A percentile compares a stretch with the other conserved stretches of the same genome.
phyloP scores from a whole-genome alignment of 768 basidiomycete species.

The Mycena rosella region DNA sequence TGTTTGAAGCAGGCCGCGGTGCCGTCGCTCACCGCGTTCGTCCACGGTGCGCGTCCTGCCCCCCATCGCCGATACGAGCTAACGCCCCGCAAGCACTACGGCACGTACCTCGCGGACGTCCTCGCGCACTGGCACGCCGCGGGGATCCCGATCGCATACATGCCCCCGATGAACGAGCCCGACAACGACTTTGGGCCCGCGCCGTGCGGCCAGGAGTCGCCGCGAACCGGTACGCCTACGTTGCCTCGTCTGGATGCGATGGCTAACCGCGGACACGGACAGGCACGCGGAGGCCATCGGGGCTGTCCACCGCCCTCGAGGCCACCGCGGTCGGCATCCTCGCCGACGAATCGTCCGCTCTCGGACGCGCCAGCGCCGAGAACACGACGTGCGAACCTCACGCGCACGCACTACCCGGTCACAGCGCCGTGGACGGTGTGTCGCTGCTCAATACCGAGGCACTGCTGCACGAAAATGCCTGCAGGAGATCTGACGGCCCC shows the following conservation, averaged over 20 bases:
- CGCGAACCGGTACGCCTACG: constrained; percentile 51
- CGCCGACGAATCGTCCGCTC: constrained; percentile 55
- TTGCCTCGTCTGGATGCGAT: background rate
- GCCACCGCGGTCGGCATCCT: constrained; percentile 51
- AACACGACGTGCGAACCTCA: constrained; percentile 51
- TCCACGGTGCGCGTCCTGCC: constrained; percentile 57
- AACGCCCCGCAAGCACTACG: constrained; percentile 50
- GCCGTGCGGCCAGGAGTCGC: constrained; percentile 55
- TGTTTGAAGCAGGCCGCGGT: constrained; percentile 57
- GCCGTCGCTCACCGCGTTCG: constrained; percentile 54
- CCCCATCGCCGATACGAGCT: no score
- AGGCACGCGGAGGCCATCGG: constrained; percentile 56
- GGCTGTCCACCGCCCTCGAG: constrained; percentile 49
- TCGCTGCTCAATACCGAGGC: no score
- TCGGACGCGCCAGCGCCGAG: constrained; percentile 45
- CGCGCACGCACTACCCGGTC: constrained; percentile 52
- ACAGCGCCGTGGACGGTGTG: constrained; percentile 39
- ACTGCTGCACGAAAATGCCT: no score
- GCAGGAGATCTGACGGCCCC: constrained; percentile 49
- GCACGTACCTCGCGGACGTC: constrained; percentile 57
- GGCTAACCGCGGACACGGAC: constrained; percentile 2
- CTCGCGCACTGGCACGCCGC: constrained; percentile 52
- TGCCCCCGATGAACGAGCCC: constrained; percentile 62
- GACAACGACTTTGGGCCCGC: constrained; percentile 53
- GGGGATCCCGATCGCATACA: constrained; percentile 53